Conservation (phyloP, 1,284 basidiomycete species). For the Fomes fomentarius region DNA sequence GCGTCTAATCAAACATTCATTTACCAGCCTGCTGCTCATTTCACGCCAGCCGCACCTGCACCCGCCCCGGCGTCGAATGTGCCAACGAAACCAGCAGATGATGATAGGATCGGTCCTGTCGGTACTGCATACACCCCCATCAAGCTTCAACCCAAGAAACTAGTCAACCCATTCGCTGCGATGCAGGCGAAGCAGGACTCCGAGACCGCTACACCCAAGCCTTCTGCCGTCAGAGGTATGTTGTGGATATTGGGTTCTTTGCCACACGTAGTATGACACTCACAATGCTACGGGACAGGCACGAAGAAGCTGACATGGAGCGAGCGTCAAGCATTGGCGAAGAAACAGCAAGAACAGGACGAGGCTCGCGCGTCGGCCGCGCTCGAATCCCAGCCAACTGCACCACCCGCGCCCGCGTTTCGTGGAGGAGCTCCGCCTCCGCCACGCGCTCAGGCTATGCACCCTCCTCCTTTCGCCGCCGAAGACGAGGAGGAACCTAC, state of each 20-base stretch:
- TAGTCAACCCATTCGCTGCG: slow-evolving; percentile 81
- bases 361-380: slow-evolving; percentile 70
- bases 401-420: slow-evolving; percentile 25
- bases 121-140: slow-evolving; percentile 91
- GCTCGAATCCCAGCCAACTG: slow-evolving; percentile 33
- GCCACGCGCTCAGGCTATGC: slow-evolving; percentile 34
- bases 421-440: slow-evolving; percentile 36
- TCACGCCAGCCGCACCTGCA: slow-evolving; percentile 41
- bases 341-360: slow-evolving; percentile 84
- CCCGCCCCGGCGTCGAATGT: slow-evolving; percentile 48
- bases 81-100: slow-evolving; percentile 70
- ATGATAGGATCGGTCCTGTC: slow-evolving; percentile 82
- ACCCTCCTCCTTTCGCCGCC: slow-evolving; percentile 29
- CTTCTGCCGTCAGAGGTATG: slow-evolving; percentile 22
- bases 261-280: neutral
- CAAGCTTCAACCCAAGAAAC: slow-evolving; percentile 82
- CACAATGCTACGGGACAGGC: slow-evolving; percentile 22
- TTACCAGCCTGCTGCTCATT: slow-evolving; percentile 21
- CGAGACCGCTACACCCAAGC: slow-evolving; percentile 30
- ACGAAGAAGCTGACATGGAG: slow-evolving; percentile 88
- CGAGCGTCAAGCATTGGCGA: slow-evolving; percentile 85
- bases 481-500: slow-evolving; percentile 40
- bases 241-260: slow-evolving; percentile 2
- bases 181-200: slow-evolving; percentile 50
- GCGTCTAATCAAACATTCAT: neutral